Base-by-base conservation (phyloP, 345 rosid genomes). In the Hibiscus mutabilis region DNA sequence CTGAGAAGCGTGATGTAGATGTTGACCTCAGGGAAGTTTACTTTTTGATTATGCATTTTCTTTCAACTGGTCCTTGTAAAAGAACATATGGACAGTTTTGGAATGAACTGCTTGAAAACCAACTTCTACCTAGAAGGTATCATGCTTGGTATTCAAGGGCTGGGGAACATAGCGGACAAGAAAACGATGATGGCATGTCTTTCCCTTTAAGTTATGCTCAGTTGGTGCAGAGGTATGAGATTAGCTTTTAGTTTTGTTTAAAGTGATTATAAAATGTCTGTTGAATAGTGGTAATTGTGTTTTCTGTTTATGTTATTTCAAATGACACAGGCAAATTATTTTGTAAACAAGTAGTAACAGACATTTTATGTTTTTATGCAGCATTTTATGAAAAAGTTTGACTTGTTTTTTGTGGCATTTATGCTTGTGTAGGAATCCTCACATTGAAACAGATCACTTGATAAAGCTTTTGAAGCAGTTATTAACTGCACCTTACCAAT, bases 71-170 rank as follows among this genome's bases (percentile, higher is more conserved):
- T 31, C 99, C 98, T 33, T 96, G 99, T 75, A 91, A 87, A 44
- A 82, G 82, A 77, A 91, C 97, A 53, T 89, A 33, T 82, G 85
- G 79, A 57, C 93, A 85, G 70, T 76, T 92, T 75, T 88, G 82
- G 90, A 86, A 88, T 79, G 99, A 96, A 80, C 89, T 96, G 74
- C 84, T 89, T 70, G 96, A 92, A 62, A 88, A 91, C 75, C 91
- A 92, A 79, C 91, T 92, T 78, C 82, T 91, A 73, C 99, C 99
- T 19, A 82, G 97, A 85, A 91, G 98, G 81, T 96, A 87, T 77
- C 98, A 92, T 86, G 91, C 97, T 71, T 88, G 94, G 96, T 92
- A 91, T 85, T 89, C 99, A 12, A 87, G 99, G 82, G 82, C 62
- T 75, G 95, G 96, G 44, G 77, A 72, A 78, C 82, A 35, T 64